Base-by-base conservation (phyloP, 345 rosid genomes). In the Bretschneidera sinensis region DNA sequence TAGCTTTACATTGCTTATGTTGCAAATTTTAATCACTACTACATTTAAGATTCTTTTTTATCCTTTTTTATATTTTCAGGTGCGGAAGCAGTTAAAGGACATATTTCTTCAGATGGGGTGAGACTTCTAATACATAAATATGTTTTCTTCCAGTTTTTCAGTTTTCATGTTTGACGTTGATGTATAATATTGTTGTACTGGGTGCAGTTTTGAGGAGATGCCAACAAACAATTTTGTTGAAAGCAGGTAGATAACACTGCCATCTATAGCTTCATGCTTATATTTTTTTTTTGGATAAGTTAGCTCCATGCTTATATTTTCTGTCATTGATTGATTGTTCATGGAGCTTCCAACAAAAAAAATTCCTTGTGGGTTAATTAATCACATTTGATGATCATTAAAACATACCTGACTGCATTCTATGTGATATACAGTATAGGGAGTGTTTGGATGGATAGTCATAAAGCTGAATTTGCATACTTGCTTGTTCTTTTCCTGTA, bases 161-260 rank as follows among this genome's bases (percentile, higher is more conserved):
- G 62, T 43, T 34, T 51, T 53, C 18, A 52, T 52, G 31, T 61
- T 54, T 71, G 28, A 59, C 53, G 51, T 66, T 57, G 64, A 62
- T 59, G 21, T 62, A 7, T 50, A 17, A 54, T 45, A 49, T 0
- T 61, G 31, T 65, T 53, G 28, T 67, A 19, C 64, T 63, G 74
- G 16, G 39, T 76, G 70, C 89, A 92, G 96, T 43, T 92, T 92
- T 49, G 97, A 89, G 74, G 98, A 92, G 78, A 89, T 92, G 98
- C 88, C 97, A 11, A 89, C 98, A 58, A 92, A 92, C 76, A 89
- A 83, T 71, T 89, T 65, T 60, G 98, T 89, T 53, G 98, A 92
- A 77, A 89, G 95, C 96, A 89, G 97, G 98, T 92, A 67, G 57
- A 48, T 65, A 55, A 59, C 57, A 53, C 52, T 20, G 16, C 66